These are phyloP conservation scores for Bolboschoenoplectus hybrid DNA, from an alignment of 202 grass and related monocot genomes.

Conservation along the genomic window DNA sequence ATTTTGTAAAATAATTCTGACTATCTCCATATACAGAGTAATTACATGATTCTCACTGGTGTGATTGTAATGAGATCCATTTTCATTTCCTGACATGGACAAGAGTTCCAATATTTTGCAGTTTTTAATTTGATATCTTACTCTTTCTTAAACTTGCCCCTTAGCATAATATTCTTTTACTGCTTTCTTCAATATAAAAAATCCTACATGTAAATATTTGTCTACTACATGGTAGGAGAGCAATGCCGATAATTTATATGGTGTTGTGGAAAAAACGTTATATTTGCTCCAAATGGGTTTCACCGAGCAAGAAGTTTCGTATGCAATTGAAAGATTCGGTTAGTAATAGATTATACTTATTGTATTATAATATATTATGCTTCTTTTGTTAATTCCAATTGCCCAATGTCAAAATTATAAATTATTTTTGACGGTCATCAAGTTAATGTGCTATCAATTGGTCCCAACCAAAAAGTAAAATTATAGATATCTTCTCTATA, in stretches of 20 bases:
- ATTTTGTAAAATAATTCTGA: not conserved
- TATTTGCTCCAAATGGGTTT: constrained; percentile 78
- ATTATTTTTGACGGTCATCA: too few species aligned
- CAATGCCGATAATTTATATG: constrained; percentile 68
- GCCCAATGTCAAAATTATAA: too few species aligned
- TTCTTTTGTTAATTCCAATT: not conserved
- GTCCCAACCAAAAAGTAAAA: too few species aligned
- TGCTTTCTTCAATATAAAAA: constrained; percentile 30
- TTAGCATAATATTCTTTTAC: not conserved
- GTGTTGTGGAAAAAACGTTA: constrained; percentile 68
- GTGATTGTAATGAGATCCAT: not conserved
- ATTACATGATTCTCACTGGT: not conserved
- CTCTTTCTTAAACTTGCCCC: not conserved
- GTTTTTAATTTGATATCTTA: not conserved
- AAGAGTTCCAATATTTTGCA: not conserved
- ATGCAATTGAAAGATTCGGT: constrained; percentile 78
- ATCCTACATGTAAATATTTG: not conserved
- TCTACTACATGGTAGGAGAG: constrained; percentile 42
- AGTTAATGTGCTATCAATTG: too few species aligned
- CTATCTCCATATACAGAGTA: not conserved
- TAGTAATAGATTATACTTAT: constrained; percentile 31
- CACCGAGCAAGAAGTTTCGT: constrained; percentile 84
- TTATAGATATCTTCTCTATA: too few species aligned
- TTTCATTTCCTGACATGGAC: not conserved
- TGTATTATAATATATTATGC: not conserved